phyloP scores from a whole-genome alignment of 345 rosid species.

The Euphorbia pulcherrima region DNA sequence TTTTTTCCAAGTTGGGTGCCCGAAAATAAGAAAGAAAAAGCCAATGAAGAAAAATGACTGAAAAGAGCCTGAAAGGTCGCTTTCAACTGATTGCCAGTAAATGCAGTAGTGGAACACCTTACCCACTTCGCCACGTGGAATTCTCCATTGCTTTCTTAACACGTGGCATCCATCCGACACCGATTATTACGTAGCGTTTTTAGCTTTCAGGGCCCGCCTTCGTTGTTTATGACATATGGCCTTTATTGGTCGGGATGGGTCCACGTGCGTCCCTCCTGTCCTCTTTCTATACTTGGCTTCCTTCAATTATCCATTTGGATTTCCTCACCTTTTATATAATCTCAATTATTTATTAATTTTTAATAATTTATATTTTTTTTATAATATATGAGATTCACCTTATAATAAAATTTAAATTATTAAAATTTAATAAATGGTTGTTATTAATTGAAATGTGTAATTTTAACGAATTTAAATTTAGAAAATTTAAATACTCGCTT shows the following conservation, averaged over 20 bases:
- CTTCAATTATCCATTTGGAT: too few species aligned
- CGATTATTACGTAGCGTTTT: background rate
- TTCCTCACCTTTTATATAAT: background rate
- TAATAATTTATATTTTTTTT: too few species aligned
- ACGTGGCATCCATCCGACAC: conserved; percentile 13
- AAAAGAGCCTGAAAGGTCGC: conserved; percentile 1
- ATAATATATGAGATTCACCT: too few species aligned
- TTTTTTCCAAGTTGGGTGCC: too few species aligned
- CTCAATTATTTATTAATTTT: too few species aligned
- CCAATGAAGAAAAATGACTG: background rate
- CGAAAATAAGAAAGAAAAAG: too few species aligned
- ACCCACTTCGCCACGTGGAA: conserved; percentile 20
- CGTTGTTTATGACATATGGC: background rate
- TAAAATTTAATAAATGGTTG: too few species aligned
- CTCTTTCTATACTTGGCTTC: background rate
- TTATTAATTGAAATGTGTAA: too few species aligned
- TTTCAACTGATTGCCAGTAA: conserved; percentile 4
- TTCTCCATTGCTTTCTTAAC: background rate
- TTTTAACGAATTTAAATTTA: too few species aligned
- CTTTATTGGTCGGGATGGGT: background rate
- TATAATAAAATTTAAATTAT: too few species aligned
- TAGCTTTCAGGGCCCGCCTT: conserved; percentile 5
- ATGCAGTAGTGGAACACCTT: background rate
- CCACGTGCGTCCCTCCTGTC: conserved; percentile 20
- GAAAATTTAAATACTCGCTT: too few species aligned